phyloP scores from a whole-genome alignment of 2,329 filamentous ascomycete genomes.

The Catunica adiposa region DNA sequence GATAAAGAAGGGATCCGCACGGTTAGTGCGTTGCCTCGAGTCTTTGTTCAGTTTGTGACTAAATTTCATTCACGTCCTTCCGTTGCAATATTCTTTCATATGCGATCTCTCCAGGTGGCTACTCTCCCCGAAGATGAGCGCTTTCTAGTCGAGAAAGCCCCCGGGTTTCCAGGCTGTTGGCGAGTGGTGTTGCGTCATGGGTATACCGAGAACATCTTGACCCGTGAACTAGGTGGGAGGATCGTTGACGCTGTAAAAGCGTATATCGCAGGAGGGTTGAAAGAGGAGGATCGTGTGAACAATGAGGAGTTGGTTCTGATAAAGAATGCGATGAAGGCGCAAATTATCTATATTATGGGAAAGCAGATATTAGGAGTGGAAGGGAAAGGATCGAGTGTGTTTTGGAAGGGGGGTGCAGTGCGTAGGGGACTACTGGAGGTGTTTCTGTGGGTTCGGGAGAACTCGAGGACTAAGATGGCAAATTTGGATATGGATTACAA shows the following conservation, averaged over 20 bases:
- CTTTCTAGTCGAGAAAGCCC: conserved; percentile 20
- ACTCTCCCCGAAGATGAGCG: conserved; percentile 33
- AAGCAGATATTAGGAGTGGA: conserved; percentile 44
- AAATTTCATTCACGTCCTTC: conserved; percentile 54
- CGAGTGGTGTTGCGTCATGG: conserved; percentile 54
- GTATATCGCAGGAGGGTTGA: conserved; percentile 27
- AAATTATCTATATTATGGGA: conserved; percentile 41
- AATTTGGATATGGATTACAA: conserved; percentile 26
- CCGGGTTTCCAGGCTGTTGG: conserved; percentile 42
- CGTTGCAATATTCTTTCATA: conserved; percentile 58
- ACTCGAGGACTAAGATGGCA: conserved; percentile 48
- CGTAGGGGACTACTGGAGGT: conserved; percentile 32
- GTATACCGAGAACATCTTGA: conserved; percentile 56
- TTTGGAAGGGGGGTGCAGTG: conserved; percentile 20
- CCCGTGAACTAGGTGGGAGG: conserved; percentile 41
- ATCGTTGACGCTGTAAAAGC: conserved; percentile 41
- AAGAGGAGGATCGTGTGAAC: conserved; percentile 15
- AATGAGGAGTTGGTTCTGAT: conserved; percentile 27
- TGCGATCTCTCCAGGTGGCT: conserved; percentile 45
- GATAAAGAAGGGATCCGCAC: conserved; percentile 53
- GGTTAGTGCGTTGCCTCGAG: conserved; percentile 31
- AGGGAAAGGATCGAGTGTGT: conserved; percentile 18
- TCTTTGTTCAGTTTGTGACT: conserved; percentile 55
- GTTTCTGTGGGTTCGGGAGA: conserved; percentile 51
- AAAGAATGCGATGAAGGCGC: conserved; percentile 27